Percentiles rank a stretch among this genome's conserved stretches.
These are phyloP conservation scores for Moricandia arvensis DNA, from an alignment of 345 rosid species.

Conservation along the genomic window DNA sequence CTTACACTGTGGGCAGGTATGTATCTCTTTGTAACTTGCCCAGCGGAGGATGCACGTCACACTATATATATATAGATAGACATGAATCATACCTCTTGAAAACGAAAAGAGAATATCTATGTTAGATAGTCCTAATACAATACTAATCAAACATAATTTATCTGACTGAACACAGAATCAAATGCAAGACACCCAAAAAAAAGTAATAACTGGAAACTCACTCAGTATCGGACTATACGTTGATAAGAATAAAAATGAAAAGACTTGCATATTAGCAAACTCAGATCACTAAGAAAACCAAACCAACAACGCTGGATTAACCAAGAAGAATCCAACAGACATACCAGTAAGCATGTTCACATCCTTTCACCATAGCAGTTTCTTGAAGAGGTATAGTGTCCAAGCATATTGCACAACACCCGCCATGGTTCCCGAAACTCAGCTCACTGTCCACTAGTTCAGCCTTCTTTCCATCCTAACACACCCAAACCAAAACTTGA, in stretches of 20 bases:
- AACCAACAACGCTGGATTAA: not conserved
- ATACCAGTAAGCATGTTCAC: constrained; percentile 98
- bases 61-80: constrained; percentile 44
- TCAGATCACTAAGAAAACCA: not conserved
- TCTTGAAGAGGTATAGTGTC: constrained; percentile 79
- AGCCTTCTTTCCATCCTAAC: constrained; percentile 47
- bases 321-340: constrained; percentile 30
- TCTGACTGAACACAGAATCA: not conserved
- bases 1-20: constrained; percentile 92
- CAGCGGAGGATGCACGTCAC: constrained; percentile 88
- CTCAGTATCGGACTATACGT: not conserved
- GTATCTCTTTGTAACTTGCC: constrained; percentile 69
- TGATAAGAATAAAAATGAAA: not conserved
- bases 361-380: constrained; percentile 88
- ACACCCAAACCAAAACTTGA: constrained; percentile 3
- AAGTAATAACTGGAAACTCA: no score
- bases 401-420: constrained; percentile 83
- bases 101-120: not conserved
- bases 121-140: not conserved
- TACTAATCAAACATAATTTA: not conserved
- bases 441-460: constrained; percentile 30
- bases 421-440: constrained; percentile 63
- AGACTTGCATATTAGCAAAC: not conserved
- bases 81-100: constrained; percentile 18
- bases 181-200: not conserved